phyloP scores from a whole-genome alignment of 305 asterid species.

The Solanum hybrid region DNA sequence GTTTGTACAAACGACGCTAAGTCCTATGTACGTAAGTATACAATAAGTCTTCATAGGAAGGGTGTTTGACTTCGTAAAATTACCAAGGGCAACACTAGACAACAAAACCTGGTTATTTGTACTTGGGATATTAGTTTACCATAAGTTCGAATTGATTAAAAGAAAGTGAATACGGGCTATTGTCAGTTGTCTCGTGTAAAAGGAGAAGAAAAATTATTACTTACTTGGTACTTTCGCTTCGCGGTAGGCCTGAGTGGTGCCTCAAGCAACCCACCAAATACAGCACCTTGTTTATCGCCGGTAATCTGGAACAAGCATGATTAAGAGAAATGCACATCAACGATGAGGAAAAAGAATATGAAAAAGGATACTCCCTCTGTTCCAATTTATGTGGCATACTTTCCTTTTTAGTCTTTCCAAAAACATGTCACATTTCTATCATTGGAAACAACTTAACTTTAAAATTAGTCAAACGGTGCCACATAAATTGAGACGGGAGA shows the following conservation, averaged over 20 bases:
- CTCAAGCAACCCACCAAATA: constrained; percentile 90
- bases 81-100: neutral
- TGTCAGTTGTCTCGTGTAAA: neutral
- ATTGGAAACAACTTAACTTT: neutral
- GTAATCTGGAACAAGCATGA: constrained; percentile 48
- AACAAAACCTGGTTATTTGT: neutral
- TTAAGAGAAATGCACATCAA: neutral
- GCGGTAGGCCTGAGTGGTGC: constrained; percentile 78
- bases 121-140: neutral
- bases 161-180: neutral
- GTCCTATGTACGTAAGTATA: neutral
- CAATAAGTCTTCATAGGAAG: neutral
- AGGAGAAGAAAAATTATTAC: neutral
- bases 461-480: neutral
- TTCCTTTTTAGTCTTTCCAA: neutral
- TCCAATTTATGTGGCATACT: neutral
- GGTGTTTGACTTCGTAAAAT: neutral
- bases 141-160: neutral
- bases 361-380: neutral
- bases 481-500: neutral
- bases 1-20: neutral
- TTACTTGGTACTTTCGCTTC: constrained; percentile 82
- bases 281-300: constrained; percentile 87
- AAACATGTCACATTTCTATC: neutral
- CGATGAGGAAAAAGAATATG: neutral